A percentile compares a stretch with the other conserved stretches of the same genome.
Evolutionary conservation across 768 basidiomycete species (phyloP).

Genomic region (Russula sp.): DNA sequence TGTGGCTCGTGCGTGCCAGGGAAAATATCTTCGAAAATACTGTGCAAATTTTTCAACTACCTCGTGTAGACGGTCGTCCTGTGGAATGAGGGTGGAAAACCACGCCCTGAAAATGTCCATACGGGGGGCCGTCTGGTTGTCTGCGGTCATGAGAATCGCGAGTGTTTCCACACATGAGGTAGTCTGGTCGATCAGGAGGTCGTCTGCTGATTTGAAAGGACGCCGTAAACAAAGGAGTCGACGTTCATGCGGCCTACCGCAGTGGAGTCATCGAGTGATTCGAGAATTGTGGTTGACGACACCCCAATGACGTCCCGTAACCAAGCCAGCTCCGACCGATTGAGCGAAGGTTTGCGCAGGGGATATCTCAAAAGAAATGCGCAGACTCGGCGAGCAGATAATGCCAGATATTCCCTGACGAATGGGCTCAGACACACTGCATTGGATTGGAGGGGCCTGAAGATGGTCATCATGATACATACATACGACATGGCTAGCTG

Average conservation of each 20-base stretch:
- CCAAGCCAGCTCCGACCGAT: background rate
- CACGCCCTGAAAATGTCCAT: background rate
- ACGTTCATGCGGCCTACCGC: background rate
- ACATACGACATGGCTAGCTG: too few species aligned
- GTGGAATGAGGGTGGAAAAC: background rate
- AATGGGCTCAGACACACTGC: too few species aligned
- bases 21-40: background rate
- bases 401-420: too few species aligned
- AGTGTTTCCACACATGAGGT: background rate
- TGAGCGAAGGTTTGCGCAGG: too few species aligned
- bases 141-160: background rate
- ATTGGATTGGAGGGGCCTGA: too few species aligned
- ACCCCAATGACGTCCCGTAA: background rate
- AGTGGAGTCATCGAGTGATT: background rate
- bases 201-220: background rate
- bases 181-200: background rate
- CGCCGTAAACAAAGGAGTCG: background rate
- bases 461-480: too few species aligned
- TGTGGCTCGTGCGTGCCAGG: background rate
- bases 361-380: too few species aligned
- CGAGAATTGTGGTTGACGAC: background rate
- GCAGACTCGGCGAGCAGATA: too few species aligned
- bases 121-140: background rate
- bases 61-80: slow-evolving; percentile 29
- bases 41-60: background rate